These are phyloP conservation scores for Urtica urens DNA, from an alignment of 306 rosid genomes.

Conservation along the genomic window DNA sequence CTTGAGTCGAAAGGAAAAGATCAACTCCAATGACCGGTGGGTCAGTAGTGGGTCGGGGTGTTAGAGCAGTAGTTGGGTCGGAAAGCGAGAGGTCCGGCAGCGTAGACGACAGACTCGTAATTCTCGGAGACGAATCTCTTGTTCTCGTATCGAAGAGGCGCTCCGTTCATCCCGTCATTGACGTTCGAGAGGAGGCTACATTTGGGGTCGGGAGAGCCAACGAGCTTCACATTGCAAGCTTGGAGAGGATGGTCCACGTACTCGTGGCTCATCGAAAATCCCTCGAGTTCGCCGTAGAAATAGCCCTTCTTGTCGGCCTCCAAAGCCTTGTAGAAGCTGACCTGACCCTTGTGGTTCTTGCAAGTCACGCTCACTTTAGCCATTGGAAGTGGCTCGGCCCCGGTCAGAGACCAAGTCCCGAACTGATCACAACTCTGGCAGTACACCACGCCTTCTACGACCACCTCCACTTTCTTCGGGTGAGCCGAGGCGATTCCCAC, in stretches of 20 bases:
- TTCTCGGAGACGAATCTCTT: conserved; percentile 43
- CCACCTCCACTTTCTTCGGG: conserved; percentile 37
- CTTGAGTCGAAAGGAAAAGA: background rate
- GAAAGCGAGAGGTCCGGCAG: conserved; percentile 90
- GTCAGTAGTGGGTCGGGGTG: conserved; percentile 25
- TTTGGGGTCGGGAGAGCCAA: conserved; percentile 48
- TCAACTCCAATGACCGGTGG: background rate
- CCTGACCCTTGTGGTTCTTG: conserved; percentile 51
- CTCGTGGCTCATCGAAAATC: conserved; percentile 40
- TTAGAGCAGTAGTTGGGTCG: conserved; percentile 51
- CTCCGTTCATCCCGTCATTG: conserved; percentile 61
- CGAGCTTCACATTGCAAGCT: conserved; percentile 60
- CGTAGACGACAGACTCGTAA: conserved; percentile 57
- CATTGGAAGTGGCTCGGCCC: conserved; percentile 50
- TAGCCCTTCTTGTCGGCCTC: conserved; percentile 58
- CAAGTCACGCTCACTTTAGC: conserved; percentile 79
- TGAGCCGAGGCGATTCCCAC: conserved; percentile 10
- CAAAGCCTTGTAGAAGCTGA: conserved; percentile 62
- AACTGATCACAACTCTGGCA: conserved; percentile 69
- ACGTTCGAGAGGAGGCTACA: conserved; percentile 59
- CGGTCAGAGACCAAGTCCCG: conserved; percentile 66
- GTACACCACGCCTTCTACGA: conserved; percentile 66
- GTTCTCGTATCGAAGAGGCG: conserved; percentile 55
- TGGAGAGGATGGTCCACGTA: conserved; percentile 78
- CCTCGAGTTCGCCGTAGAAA: conserved; percentile 59